A percentile compares a stretch with the other conserved stretches of the same genome.
Evolutionary conservation across 441 rosid genomes (phyloP).

Genomic region (Jatropha podagrica): DNA sequence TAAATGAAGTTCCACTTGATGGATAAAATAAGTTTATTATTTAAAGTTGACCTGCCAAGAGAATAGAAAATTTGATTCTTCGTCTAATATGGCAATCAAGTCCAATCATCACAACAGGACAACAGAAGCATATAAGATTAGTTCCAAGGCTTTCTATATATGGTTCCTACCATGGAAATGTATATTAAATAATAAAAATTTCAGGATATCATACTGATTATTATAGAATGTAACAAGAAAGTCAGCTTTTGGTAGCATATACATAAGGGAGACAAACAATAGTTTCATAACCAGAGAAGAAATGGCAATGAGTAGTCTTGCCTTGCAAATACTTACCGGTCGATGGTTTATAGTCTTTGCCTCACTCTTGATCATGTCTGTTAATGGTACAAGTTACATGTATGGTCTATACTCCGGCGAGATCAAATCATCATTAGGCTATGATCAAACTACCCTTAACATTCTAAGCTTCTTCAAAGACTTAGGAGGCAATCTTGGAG

Average conservation of each 20-base stretch:
- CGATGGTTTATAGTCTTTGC: constrained; percentile 68
- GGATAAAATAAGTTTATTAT: neutral
- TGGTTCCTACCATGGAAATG: neutral
- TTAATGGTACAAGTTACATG: constrained; percentile 69
- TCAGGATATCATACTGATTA: neutral
- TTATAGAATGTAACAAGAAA: neutral
- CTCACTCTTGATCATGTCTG: constrained; percentile 54
- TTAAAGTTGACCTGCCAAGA: neutral
- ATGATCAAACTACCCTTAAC: constrained; percentile 67
- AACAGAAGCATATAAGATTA: neutral
- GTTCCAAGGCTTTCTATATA: neutral
- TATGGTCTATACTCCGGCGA: constrained; percentile 53
- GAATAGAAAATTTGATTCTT: neutral
- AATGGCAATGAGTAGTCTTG: constrained; percentile 33
- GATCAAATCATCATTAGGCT: constrained; percentile 53
- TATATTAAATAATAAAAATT: neutral
- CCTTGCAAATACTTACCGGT: constrained; percentile 39
- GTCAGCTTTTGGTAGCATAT: neutral
- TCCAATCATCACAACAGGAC: neutral
- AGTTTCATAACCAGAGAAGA: neutral
- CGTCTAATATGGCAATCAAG: neutral
- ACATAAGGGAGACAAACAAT: neutral
- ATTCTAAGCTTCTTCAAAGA: constrained; percentile 65
- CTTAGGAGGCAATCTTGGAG: constrained; percentile 66
- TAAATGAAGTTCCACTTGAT: neutral